These are phyloP conservation scores for Auricularia cornea DNA, from an alignment of 768 basidiomycete genomes.

Conservation along the genomic window DNA sequence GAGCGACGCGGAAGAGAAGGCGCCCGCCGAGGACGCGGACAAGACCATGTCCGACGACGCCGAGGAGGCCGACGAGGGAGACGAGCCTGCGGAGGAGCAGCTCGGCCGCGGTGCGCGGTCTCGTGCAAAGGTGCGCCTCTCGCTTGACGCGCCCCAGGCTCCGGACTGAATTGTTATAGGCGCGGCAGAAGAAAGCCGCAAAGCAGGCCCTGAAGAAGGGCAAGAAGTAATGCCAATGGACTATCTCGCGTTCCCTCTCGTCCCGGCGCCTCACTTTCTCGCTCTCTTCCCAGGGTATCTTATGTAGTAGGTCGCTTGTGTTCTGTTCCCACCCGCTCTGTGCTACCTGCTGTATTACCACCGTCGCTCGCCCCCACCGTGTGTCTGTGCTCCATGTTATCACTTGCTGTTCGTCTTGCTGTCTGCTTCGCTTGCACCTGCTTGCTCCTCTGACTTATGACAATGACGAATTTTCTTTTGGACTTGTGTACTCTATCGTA, in stretches of 20 bases:
- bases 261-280: too few species aligned
- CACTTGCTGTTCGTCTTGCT: not conserved
- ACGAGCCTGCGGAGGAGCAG: conserved; percentile 9
- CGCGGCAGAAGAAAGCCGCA: not conserved
- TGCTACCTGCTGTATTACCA: not conserved
- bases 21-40: conserved; percentile 30
- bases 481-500: too few species aligned
- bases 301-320: not conserved
- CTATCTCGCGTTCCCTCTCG: not conserved
- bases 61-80: not conserved
- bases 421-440: not conserved
- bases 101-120: conserved; percentile 25
- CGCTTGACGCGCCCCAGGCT: not conserved
- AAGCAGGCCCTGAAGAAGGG: not conserved
- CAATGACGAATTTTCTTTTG: too few species aligned
- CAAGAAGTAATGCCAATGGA: not conserved
- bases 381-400: not conserved
- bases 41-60: conserved; percentile 31
- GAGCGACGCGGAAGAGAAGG: not conserved
- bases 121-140: conserved; percentile 31
- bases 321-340: not conserved
- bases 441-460: too few species aligned
- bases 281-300: not conserved
- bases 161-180: not conserved
- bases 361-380: too few species aligned